Conservation (phyloP, 2,329 filamentous ascomycete genomes). For the Cladosporium sp. region DNA sequence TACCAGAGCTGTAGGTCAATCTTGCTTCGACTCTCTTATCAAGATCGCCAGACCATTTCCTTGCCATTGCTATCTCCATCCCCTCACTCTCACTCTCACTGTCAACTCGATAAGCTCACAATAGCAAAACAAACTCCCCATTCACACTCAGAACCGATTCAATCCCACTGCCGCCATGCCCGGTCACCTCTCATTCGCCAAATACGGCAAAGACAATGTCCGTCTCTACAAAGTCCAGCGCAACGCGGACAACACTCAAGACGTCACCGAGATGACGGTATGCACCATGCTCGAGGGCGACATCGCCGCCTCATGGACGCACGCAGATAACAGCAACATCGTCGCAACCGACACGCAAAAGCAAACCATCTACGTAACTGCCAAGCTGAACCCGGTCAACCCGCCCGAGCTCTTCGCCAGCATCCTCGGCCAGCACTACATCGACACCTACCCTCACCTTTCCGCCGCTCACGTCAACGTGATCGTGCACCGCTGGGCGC, state of each 20-base stretch:
- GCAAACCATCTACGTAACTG: slow-evolving; percentile 84
- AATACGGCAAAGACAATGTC: slow-evolving; percentile 96
- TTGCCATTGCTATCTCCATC: neutral
- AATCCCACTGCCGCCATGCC: slow-evolving; percentile 28
- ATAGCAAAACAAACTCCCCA: neutral
- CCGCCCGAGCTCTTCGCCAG: slow-evolving; percentile 89
- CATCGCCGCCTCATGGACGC: slow-evolving; percentile 83
- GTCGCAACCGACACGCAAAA: slow-evolving; percentile 98
- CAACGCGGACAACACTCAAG: slow-evolving; percentile 73
- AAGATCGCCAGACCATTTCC: neutral
- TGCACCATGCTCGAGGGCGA: slow-evolving; percentile 88
- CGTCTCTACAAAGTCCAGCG: slow-evolving; percentile 92
- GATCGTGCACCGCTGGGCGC: slow-evolving; percentile 83
- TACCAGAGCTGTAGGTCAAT: slow-evolving; percentile 8
- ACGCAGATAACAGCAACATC: slow-evolving; percentile 88
- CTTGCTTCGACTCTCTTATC: neutral
- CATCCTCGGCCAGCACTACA: slow-evolving; percentile 81
- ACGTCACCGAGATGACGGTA: slow-evolving; percentile 91
- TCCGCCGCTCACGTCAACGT: slow-evolving; percentile 76
- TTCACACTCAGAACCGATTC: neutral
- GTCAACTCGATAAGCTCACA: slow-evolving; percentile 1
- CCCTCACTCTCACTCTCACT: neutral
- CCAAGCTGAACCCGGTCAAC: slow-evolving; percentile 86
- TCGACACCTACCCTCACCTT: slow-evolving; percentile 85
- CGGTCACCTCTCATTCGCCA: slow-evolving; percentile 53